phyloP scores from a whole-genome alignment of 2,329 filamentous ascomycete genomes.

The Monilinia fructicola region DNA sequence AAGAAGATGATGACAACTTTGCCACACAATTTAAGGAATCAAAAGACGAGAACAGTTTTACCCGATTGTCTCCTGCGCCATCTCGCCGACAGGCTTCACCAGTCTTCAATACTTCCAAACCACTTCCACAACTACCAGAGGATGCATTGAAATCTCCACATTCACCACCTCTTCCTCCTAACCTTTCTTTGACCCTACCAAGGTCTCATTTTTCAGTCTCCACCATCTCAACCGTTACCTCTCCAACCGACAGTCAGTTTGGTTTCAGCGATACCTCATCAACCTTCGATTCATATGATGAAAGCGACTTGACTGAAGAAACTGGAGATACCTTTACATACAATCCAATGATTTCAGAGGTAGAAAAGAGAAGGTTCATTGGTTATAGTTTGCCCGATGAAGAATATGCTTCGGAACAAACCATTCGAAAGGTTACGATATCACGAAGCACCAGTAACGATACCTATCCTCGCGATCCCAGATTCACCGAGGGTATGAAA shows the following conservation, averaged over 20 bases:
- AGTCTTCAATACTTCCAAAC: conserved; percentile 30
- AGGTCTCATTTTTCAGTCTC: conserved; percentile 39
- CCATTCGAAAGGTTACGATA: conserved; percentile 26
- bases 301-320: conserved; percentile 32
- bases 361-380: conserved; percentile 26
- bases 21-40: conserved; percentile 43
- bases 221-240: conserved; percentile 35
- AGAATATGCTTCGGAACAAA: conserved; percentile 30
- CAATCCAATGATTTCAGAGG: conserved; percentile 27
- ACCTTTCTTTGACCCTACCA: conserved; percentile 31
- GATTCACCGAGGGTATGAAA: not conserved
- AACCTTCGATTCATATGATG: conserved; percentile 31
- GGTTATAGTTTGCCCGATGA: conserved; percentile 34
- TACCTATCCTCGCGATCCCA: conserved; percentile 24
- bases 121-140: conserved; percentile 37
- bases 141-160: conserved; percentile 24
- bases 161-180: conserved; percentile 30
- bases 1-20: conserved; percentile 64
- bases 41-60: conserved; percentile 32
- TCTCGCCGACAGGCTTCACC: conserved; percentile 25
- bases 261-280: conserved; percentile 31
- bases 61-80: conserved; percentile 36
- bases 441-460: conserved; percentile 21
- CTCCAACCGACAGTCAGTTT: conserved; percentile 35
- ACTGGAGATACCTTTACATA: conserved; percentile 35